Percentiles rank a stretch among this genome's conserved stretches.
phyloP scores from a whole-genome alignment of 2,329 filamentous ascomycete species.

The Colletotrichum sp. region DNA sequence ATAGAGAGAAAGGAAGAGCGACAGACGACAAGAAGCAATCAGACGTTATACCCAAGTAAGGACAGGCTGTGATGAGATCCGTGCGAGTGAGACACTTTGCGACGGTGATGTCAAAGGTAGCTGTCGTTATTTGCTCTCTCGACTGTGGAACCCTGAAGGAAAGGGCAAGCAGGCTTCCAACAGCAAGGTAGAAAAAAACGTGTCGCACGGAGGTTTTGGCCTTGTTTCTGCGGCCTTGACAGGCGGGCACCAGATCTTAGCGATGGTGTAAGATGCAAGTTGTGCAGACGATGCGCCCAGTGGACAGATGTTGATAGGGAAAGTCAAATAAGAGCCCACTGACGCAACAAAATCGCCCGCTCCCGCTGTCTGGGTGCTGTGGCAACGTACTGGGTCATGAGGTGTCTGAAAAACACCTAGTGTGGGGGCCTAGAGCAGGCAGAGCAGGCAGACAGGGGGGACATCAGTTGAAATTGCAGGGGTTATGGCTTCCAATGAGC shows the following conservation, averaged over 20 bases:
- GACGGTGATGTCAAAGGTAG: slow-evolving; percentile 9
- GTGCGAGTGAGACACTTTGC: slow-evolving; percentile 9
- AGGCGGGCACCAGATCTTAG: slow-evolving; percentile 4
- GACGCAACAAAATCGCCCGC: slow-evolving; percentile 31
- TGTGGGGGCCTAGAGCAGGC: slow-evolving; percentile 2
- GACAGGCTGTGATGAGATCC: background rate
- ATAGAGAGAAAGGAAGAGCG: background rate
- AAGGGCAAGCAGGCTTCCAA: background rate
- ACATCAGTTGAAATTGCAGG: background rate
- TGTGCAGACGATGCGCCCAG: background rate
- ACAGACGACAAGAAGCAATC: background rate
- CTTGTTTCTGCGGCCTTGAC: slow-evolving; percentile 16
- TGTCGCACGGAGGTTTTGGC: background rate
- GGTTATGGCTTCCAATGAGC: background rate
- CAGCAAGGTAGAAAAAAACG: background rate
- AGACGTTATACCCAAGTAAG: background rate
- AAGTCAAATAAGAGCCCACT: slow-evolving; percentile 26
- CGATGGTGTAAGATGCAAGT: slow-evolving; percentile 16
- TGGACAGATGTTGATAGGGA: slow-evolving; percentile 15
- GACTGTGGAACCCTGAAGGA: background rate
- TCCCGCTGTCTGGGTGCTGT: slow-evolving; percentile 37
- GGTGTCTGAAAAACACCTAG: slow-evolving; percentile 15
- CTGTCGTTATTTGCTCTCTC: background rate
- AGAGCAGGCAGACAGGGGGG: background rate
- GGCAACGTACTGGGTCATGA: slow-evolving; percentile 34